Evolutionary conservation across 176 grass and related monocot genomes (phyloP), one percentile per base, ranked within the genome.

Genomic region (Phragmites australis): DNA sequence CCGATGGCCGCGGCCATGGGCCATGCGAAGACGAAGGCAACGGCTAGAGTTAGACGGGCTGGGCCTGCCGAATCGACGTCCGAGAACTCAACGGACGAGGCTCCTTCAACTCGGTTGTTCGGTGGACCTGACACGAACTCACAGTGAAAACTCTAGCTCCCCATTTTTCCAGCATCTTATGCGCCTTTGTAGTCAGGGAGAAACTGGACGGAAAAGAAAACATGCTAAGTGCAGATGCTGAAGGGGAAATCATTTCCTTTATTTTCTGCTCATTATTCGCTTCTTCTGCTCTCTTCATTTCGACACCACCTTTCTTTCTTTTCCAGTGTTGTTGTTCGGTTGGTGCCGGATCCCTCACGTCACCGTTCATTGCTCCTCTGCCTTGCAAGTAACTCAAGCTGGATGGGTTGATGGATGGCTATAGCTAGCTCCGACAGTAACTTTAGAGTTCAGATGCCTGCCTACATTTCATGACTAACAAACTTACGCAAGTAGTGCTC

Each of bases 331-430:
- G 34, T 16, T 54, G 65, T 63, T 61, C 64, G 31, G 79, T 45
- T 55, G 72, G 27, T 56, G 79, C 56, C 48, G 39, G 45, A 72
- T 72, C 56, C 39, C 80, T 50, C 34, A 57, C 65, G 58, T 25
- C 72, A 78, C 15, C 32, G 55, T 15, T 60, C 21, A n/a, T n/a
- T n/a, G n/a, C 16, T 46, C 65, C 29, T 72, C 56, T 83, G 57
- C 80, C 81, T 88, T 83, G 81, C 29, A 88, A 83, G 74, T 72
- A 88, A 88, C 86, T 88, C 81, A 68, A 88, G 58, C 75, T 67
- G 48, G 37, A 65, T 72, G 39, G 39, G n/a, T n/a, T n/a, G n/a
- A 68, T 49, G 26, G 54, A 45, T 18, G 3, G 68, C 31, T 58
- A 77, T 58, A 77, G 26, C 65, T 88, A 83, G 81, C 69, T 34